Base-by-base conservation (phyloP, 345 rosid species). In the Garcia nutans region DNA sequence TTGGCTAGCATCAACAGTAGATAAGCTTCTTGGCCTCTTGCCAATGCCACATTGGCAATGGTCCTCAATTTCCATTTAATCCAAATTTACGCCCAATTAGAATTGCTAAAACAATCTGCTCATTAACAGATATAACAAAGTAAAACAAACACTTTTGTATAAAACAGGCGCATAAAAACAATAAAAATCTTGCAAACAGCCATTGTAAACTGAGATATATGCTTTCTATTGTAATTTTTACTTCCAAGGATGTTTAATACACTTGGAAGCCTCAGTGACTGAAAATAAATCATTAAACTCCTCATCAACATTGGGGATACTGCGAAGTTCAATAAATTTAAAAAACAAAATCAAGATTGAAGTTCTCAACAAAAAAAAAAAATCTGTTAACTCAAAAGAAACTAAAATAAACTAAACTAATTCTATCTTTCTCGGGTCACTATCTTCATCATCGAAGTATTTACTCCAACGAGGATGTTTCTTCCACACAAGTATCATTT, bases 21-120 rank as follows among this genome's bases (percentile, higher is more conserved):
- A 28, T 28, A 28, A 28, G 31, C 2, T 1, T 28, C 31, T 28
- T 28, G 31, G 31, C 31, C 31, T 28, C 31, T 28, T 28, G 31
- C 1, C 31, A 28, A 28, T 28, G 31, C 70, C 74, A 1, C 24
- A 63, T 74, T 8, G 83, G 73, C 33, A 91, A 52, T 1, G 71
- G 79, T 1, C 82, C 86, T 37, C 83, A 85, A 59, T 82, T 65
- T 12, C 92, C 93, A n/a, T 68, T 37, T 37, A 64, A 42, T 72
- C 93, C 93, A 17, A 91, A 89, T 59, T 91, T 88, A 20, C 50
- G 26, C 0, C 80, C 92, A 26, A 91, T 88, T 19, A 82, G 75
- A 11, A 42, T 55, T 3, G 89, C 82, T 42, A 89, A 77, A 22
- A 81, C 58, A 15, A 78, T 67, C 92, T 90, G 70, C 17, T 6